A percentile compares a stretch with the other conserved stretches of the same genome.
These are phyloP conservation scores for Graphiopsis chlorocephala DNA, from an alignment of 2,329 filamentous ascomycete genomes.

Conservation along the genomic window DNA sequence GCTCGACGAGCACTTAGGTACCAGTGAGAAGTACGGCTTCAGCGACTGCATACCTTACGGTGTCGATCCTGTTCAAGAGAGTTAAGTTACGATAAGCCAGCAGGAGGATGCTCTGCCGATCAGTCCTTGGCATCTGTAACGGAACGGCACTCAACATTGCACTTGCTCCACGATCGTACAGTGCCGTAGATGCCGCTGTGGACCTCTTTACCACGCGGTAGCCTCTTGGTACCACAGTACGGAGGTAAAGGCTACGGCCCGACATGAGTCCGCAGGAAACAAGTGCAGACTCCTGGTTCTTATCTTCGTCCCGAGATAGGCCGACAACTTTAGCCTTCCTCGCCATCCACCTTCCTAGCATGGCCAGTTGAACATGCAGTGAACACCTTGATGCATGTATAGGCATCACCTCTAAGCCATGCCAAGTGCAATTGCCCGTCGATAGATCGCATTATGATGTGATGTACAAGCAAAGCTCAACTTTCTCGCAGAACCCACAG, in stretches of 20 bases:
- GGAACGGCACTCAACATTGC: not conserved
- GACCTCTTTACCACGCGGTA: not conserved
- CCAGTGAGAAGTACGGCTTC: not conserved
- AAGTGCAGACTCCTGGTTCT: not conserved
- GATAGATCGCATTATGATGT: not conserved
- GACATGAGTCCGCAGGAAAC: not conserved
- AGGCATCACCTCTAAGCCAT: conserved; percentile 1
- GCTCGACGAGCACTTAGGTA: not conserved
- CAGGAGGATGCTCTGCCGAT: not conserved
- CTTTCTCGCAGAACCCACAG: not conserved
- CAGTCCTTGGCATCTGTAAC: conserved; percentile 3
- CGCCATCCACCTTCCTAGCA: not conserved
- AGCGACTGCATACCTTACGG: not conserved
- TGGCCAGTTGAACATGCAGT: not conserved
- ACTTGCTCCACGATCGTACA: not conserved
- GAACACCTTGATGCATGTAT: not conserved
- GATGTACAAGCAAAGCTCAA: not conserved
- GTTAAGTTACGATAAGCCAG: not conserved
- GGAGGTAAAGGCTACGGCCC: not conserved
- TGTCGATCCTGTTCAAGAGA: not conserved
- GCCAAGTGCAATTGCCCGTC: not conserved
- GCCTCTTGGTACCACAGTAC: not conserved
- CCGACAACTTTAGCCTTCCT: not conserved
- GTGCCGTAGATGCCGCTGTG: not conserved
- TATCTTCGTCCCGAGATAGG: conserved; percentile 1